Evolutionary conservation across 257 asterid species (phyloP).

Genomic region (Scutellaria barbata): DNA sequence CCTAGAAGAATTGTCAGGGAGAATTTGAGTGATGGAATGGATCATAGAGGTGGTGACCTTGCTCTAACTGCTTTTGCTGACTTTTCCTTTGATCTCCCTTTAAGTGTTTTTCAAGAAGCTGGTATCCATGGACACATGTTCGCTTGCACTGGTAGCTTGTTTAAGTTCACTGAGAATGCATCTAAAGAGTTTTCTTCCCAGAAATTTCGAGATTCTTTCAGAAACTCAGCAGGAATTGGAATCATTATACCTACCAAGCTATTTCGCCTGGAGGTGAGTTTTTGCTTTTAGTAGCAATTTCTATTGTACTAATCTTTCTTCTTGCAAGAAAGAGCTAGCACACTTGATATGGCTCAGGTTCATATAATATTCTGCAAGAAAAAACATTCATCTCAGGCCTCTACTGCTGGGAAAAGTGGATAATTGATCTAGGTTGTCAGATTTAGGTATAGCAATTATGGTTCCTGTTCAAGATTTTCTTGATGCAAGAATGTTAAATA

Average conservation of each 20-base stretch:
- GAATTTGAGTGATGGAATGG: slow-evolving; percentile 49
- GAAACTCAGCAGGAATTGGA: slow-evolving; percentile 80
- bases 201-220: slow-evolving; percentile 70
- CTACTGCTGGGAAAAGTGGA: not conserved
- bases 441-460: not conserved
- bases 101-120: slow-evolving; percentile 72
- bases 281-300: slow-evolving; percentile 18
- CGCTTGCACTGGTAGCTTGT: slow-evolving; percentile 90
- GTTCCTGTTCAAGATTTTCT: not conserved
- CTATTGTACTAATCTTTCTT: slow-evolving; percentile 18
- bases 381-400: not conserved
- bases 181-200: slow-evolving; percentile 55
- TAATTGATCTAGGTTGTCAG: slow-evolving; percentile 9
- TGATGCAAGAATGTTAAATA: not conserved
- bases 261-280: slow-evolving; percentile 88
- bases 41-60: slow-evolving; percentile 86
- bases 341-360: slow-evolving; percentile 11
- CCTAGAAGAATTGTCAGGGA: slow-evolving; percentile 54
- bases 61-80: slow-evolving; percentile 88
- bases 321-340: slow-evolving; percentile 12
- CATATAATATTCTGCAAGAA: not conserved
- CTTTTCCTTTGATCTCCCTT: slow-evolving; percentile 86
- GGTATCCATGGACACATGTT: slow-evolving; percentile 91
- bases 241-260: slow-evolving; percentile 83
- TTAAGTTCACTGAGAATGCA: slow-evolving; percentile 64